phyloP scores from a whole-genome alignment of 148 eudicot genomes.

The Dianthus caryophyllus region DNA sequence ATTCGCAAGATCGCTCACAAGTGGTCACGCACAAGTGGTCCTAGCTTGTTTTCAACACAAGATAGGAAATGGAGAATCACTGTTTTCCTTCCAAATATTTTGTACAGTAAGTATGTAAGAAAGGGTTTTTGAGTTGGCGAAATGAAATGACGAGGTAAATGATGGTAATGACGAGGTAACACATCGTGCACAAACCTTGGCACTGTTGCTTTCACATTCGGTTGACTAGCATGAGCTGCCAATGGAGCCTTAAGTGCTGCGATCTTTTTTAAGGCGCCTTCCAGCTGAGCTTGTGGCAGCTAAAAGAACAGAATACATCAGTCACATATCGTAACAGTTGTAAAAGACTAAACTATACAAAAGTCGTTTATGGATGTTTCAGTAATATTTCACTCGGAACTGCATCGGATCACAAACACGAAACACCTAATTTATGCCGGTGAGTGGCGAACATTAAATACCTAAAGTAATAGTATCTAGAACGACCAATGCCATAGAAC shows the following conservation, averaged over 20 bases:
- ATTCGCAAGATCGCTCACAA: no score
- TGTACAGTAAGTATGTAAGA: no score
- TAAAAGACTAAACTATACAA: background rate
- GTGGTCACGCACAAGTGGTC: no score
- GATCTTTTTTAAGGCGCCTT: conserved; percentile 67
- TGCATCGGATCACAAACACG: background rate
- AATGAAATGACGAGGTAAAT: no score
- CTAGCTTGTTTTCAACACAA: no score
- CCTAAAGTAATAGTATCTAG: background rate
- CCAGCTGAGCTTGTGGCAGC: conserved; percentile 90
- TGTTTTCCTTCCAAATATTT: no score
- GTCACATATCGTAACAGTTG: background rate
- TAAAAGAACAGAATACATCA: conserved; percentile 26
- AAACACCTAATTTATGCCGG: background rate
- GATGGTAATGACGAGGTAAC: background rate
- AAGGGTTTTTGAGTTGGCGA: no score
- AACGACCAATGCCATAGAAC: background rate
- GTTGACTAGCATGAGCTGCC: conserved; percentile 68
- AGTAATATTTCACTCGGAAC: background rate
- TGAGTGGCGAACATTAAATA: background rate
- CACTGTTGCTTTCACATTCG: conserved; percentile 59
- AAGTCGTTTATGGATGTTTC: background rate
- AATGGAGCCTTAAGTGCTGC: conserved; percentile 70
- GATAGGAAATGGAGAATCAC: no score
- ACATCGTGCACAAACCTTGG: conserved; percentile 47